Base-by-base conservation (phyloP, 345 rosid genomes). In the Lenwebbia sp. region DNA sequence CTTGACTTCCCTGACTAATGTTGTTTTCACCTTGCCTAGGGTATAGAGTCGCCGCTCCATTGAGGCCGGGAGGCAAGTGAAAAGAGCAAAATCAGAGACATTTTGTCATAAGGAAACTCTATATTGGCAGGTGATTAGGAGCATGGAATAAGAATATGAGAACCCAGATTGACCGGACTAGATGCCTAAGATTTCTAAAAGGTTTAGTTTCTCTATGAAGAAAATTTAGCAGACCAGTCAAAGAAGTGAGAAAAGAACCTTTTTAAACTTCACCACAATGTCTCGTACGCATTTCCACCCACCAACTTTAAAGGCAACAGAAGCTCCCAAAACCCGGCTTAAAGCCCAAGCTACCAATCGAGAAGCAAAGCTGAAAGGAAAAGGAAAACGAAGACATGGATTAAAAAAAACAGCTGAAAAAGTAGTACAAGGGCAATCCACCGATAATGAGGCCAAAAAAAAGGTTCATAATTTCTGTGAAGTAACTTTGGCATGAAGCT, bases 241-340 rank as follows among this genome's bases (percentile, higher is more conserved):
- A 37, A 51, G 82, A 51, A 62, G 84, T 47, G 86, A 78, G 55
- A 41, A 84, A 86, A 50, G n/a, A 83, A 97, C 99, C 99, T 97
- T 97, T 49, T 92, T 90, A 88, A 95, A 95, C 93, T 93, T 96
- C 89, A 97, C 95, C 60, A 93, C 92, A 4, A 97, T 91, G 86
- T 97, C 98, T 85, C 92, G 92, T 81, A 97, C 89, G 84, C 97
- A 95, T 91, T 96, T 97, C 99, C 99, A 97, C 83, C 99, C 97
- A 51, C 95, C 96, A 89, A 96, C 92, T 28, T 96, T 96, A 56
- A 97, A 95, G 85, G 89, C 91, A 86, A 97, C 93, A 50, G 96
- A 93, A 51, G 93, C 99, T 90, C 98, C 96, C 26, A 97, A 30
- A 23, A 93, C 88, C 83, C 95, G 91, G 92, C 99, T 93, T 87